Conservation (phyloP, 441 rosid species). For the Caryocar brasiliense region DNA sequence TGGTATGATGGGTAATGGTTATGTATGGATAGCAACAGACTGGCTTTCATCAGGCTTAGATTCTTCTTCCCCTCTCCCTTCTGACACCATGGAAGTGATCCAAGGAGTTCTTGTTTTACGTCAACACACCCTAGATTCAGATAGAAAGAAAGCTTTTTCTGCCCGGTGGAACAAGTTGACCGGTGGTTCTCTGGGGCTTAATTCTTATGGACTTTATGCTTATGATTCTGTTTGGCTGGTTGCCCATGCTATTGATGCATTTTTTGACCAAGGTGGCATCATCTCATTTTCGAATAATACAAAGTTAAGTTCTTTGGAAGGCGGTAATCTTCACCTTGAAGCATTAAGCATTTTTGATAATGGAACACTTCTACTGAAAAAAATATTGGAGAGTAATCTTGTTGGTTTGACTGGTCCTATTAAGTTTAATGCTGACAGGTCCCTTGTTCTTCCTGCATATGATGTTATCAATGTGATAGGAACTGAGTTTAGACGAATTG, state of each 20-base stretch:
- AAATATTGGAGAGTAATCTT: slow-evolving; percentile 43
- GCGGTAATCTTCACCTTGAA: slow-evolving; percentile 48
- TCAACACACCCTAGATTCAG: slow-evolving; percentile 65
- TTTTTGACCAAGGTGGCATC: slow-evolving; percentile 55
- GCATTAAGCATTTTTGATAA: slow-evolving; percentile 54
- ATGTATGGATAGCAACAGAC: slow-evolving; percentile 88
- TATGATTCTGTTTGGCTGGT: slow-evolving; percentile 80
- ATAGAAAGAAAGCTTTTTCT: slow-evolving; percentile 38
- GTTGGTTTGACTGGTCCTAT: slow-evolving; percentile 71
- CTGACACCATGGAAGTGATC: slow-evolving; percentile 50
- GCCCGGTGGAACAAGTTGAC: slow-evolving; percentile 50
- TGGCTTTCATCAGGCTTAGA: slow-evolving; percentile 66
- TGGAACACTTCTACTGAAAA: slow-evolving; percentile 48
- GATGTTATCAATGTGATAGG: slow-evolving; percentile 78
- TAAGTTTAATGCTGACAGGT: slow-evolving; percentile 43
- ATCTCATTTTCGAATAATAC: slow-evolving; percentile 70
- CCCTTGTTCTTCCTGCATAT: slow-evolving; percentile 53
- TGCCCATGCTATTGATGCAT: slow-evolving; percentile 67
- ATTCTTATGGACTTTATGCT: slow-evolving; percentile 73
- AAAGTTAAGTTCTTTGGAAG: slow-evolving; percentile 28
- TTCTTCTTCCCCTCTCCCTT: slow-evolving; percentile 41
- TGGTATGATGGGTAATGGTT: slow-evolving; percentile 83
- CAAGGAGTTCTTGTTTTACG: slow-evolving; percentile 78
- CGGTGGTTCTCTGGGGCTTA: slow-evolving; percentile 46
- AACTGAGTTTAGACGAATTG: slow-evolving; percentile 59